A percentile compares a stretch with the other conserved stretches of the same genome.
phyloP scores from a whole-genome alignment of 192 early-diverging fungal species.

The Coemansia sp. region DNA sequence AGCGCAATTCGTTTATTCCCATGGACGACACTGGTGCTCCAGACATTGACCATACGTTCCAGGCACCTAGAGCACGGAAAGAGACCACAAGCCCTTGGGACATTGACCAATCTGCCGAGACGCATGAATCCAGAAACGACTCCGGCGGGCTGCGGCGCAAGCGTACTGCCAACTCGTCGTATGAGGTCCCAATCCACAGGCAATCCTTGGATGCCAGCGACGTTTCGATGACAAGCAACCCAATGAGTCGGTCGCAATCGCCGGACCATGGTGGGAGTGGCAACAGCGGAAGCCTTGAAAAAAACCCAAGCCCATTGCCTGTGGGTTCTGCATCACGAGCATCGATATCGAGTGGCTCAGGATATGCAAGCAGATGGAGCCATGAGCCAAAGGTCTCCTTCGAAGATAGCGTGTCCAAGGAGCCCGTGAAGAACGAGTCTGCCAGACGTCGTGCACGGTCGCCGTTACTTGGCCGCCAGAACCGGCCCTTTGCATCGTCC shows the following conservation, averaged over 20 bases:
- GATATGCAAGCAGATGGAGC: neutral
- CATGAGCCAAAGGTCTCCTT: neutral
- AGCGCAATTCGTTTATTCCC: slow-evolving; percentile 21
- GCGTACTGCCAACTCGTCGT: slow-evolving; percentile 1
- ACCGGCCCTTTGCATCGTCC: slow-evolving; percentile 4
- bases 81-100: neutral
- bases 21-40: slow-evolving; percentile 20
- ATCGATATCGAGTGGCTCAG: neutral
- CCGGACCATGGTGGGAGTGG: slow-evolving; percentile 9
- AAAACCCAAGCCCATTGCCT: neutral
- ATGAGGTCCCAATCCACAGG: slow-evolving; percentile 8
- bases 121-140: neutral
- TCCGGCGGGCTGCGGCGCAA: neutral
- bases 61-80: slow-evolving; percentile 11
- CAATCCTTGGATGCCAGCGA: slow-evolving; percentile 45
- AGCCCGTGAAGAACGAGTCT: neutral
- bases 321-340: neutral
- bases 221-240: slow-evolving; percentile 47
- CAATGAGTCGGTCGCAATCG: slow-evolving; percentile 34
- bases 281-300: neutral
- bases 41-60: slow-evolving; percentile 40
- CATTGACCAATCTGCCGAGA: neutral
- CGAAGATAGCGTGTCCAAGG: neutral
- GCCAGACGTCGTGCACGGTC: slow-evolving; percentile 24
- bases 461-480: slow-evolving; percentile 12